Conservation (phyloP, 179 eudicot species). For the Amaranthus tricolor region DNA sequence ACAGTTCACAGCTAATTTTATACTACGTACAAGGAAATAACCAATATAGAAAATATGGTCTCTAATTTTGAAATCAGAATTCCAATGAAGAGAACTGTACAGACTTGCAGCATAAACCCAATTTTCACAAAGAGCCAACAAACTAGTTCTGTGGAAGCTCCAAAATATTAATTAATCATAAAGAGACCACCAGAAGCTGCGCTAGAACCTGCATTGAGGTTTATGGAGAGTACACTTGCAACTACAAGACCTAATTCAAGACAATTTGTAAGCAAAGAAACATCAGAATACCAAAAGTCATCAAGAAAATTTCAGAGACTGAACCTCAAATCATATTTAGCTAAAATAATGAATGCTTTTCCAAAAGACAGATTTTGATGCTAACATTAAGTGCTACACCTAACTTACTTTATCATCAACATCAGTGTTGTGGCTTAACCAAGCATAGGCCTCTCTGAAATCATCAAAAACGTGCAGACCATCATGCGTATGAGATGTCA, state of each 20-base stretch:
- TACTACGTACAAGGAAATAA: neutral
- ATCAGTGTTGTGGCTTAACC: constrained; percentile 97
- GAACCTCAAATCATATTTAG: constrained; percentile 4
- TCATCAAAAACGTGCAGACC: constrained; percentile 97
- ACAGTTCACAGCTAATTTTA: neutral
- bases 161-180: neutral
- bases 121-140: neutral
- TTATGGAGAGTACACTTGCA: neutral
- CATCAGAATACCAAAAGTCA: neutral
- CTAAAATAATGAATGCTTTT: neutral
- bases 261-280: neutral
- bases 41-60: neutral
- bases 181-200: neutral
- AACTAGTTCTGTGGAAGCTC: neutral
- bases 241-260: neutral
- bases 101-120: constrained; percentile 7
- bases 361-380: neutral
- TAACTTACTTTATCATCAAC: constrained; percentile 87
- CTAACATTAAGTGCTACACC: neutral
- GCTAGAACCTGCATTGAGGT: neutral
- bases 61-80: neutral
- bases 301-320: neutral
- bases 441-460: constrained; percentile 94
- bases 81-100: neutral
- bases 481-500: constrained; percentile 67